These are phyloP conservation scores for Bryoerythrophyllum caledonicum DNA, from an alignment of 225 moss, liverwort and hornwort genomes.

Conservation along the genomic window DNA sequence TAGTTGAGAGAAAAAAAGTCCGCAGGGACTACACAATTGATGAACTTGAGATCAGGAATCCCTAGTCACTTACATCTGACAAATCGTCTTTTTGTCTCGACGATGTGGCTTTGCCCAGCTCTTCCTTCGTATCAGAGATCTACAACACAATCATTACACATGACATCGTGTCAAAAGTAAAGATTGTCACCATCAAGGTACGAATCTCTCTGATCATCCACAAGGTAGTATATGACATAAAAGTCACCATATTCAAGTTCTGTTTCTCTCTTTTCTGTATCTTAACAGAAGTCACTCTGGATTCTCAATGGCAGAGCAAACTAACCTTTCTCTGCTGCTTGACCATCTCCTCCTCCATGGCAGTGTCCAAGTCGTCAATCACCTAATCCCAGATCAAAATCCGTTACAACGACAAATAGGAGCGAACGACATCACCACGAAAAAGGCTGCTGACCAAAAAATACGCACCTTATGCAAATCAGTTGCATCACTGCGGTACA, in stretches of 20 bases:
- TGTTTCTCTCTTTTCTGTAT: not conserved
- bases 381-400: slow-evolving; percentile 50
- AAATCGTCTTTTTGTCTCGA: slow-evolving; percentile 69
- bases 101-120: slow-evolving; percentile 51
- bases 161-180: too few species aligned
- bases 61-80: slow-evolving; percentile 52
- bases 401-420: slow-evolving; percentile 12
- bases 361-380: slow-evolving; percentile 47
- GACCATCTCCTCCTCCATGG: slow-evolving; percentile 51
- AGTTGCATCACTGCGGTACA: slow-evolving; percentile 50
- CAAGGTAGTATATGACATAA: too few species aligned
- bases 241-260: too few species aligned
- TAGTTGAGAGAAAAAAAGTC: too few species aligned
- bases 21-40: too few species aligned
- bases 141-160: too few species aligned
- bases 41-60: too few species aligned
- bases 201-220: too few species aligned
- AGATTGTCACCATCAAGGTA: not conserved
- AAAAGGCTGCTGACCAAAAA: not conserved
- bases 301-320: not conserved
- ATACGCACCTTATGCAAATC: slow-evolving; percentile 66
- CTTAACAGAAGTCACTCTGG: not conserved
- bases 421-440: not conserved
- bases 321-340: slow-evolving; percentile 73
- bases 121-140: slow-evolving; percentile 46